Evolutionary conservation across 2,329 filamentous ascomycete species (phyloP), one percentile per base, ranked within the genome.

Genomic region (Aureobasidium sp.): DNA sequence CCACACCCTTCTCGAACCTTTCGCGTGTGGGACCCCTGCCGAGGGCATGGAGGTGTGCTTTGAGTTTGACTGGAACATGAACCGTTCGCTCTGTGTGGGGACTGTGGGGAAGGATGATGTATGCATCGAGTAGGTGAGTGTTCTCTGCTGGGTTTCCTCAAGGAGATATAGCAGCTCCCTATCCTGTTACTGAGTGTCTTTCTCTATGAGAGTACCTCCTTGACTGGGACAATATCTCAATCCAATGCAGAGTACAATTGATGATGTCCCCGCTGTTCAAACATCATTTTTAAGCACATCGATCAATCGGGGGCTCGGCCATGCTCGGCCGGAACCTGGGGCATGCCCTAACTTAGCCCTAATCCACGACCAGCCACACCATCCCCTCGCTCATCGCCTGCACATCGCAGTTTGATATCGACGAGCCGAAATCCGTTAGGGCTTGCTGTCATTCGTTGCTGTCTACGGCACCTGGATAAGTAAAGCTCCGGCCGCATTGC

Each of bases 291-390:
- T 17, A 39, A 39, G 33, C 33, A 39, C 12, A 19, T 17, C 19
- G 49, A 39, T 52, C 49, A 15, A 17, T 3, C 3, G 1, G 14
- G n/a, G 17, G n/a, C 52, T 42, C 52, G 52, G 52, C 52, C 52
- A 27, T 24, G 17, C 33, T 56, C 52, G 37, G 33, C 52, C 54
- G 54, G 29, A 44, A 19, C 3, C 17, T 31, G 24, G 24, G 15
- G n/a, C 5, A 2, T 56, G 53, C 56, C 56, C 56, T 59, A 59
- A 59, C 33, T 49, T 8, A 59, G 56, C 56, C 56, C 56, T 59
- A 40, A 37, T 0, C 12, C 19, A 47, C 24, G 2, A 40, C 50
- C 50, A 29, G 17, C 24, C 14, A 22, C 15, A 40, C 40, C 6
- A 29, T 7, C 19, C 33, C 29, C 42, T 37, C 54, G 27, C 33